These are phyloP conservation scores for Daldinia childiae DNA, from an alignment of 495 filamentous ascomycete genomes.

Conservation along the genomic window DNA sequence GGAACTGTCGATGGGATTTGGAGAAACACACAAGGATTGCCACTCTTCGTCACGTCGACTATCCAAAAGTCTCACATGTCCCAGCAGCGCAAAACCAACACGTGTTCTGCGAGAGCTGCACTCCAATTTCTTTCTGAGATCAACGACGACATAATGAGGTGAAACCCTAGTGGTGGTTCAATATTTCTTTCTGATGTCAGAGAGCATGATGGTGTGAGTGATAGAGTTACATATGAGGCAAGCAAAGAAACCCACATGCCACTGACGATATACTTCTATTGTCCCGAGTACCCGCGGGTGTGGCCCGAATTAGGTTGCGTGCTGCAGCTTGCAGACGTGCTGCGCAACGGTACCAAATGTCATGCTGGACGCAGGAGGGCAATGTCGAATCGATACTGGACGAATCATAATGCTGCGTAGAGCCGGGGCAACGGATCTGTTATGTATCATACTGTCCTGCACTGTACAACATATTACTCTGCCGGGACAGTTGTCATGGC, in stretches of 20 bases:
- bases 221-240: conserved; percentile 42
- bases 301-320: conserved; percentile 34
- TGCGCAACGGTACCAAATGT: conserved; percentile 41
- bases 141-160: conserved; percentile 21
- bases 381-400: conserved; percentile 23
- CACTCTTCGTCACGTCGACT: conserved; percentile 24
- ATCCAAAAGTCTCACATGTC: conserved; percentile 33
- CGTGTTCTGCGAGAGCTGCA: conserved; percentile 34
- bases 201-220: conserved; percentile 34
- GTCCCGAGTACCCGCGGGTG: conserved; percentile 38
- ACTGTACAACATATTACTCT: conserved; percentile 24
- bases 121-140: conserved; percentile 18
- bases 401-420: conserved; percentile 22
- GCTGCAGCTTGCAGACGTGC: conserved; percentile 34
- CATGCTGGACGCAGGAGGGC: conserved; percentile 37
- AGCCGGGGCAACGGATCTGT: conserved; percentile 35
- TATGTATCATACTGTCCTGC: conserved; percentile 22
- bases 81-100: conserved; percentile 33
- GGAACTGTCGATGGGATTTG: conserved; percentile 18
- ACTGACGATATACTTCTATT: conserved; percentile 32
- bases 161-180: conserved; percentile 19
- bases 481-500: conserved; percentile 5
- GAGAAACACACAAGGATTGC: conserved; percentile 26
- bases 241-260: conserved; percentile 36
- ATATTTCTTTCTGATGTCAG: conserved; percentile 40